A percentile compares a stretch with the other conserved stretches of the same genome.
These are phyloP conservation scores for Jasminum sambac DNA, from an alignment of 257 asterid species.

Conservation along the genomic window DNA sequence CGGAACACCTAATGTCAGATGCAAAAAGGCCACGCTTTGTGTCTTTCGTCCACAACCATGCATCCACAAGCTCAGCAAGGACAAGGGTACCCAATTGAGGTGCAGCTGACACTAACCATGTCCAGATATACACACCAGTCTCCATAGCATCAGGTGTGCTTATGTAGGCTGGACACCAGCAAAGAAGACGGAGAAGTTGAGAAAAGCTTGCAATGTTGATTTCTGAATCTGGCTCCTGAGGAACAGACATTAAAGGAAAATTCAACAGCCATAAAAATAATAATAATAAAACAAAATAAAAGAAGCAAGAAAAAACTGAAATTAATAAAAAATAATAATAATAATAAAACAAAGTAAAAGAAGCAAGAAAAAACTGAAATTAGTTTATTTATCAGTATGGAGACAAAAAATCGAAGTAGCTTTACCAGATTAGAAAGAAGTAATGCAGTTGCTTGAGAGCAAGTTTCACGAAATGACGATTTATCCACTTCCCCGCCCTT, in stretches of 20 bases:
- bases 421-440: slow-evolving; percentile 89
- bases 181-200: slow-evolving; percentile 95
- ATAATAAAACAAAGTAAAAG: too few species aligned
- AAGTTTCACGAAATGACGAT: slow-evolving; percentile 78
- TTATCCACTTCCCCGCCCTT: slow-evolving; percentile 89
- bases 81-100: slow-evolving; percentile 92
- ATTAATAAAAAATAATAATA: too few species aligned
- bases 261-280: background rate
- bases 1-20: slow-evolving; percentile 69
- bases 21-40: slow-evolving; percentile 99
- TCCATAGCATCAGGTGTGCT: slow-evolving; percentile 90
- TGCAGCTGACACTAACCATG: slow-evolving; percentile 99
- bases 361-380: slow-evolving; percentile 6
- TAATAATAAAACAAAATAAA: background rate
- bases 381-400: slow-evolving; percentile 7
- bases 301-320: slow-evolving; percentile 6
- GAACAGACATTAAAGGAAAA: slow-evolving; percentile 26
- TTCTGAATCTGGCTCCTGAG: slow-evolving; percentile 77
- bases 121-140: slow-evolving; percentile 96
- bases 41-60: slow-evolving; percentile 98
- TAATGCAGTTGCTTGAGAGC: slow-evolving; percentile 97
- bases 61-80: slow-evolving; percentile 97
- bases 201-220: slow-evolving; percentile 81
- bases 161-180: slow-evolving; percentile 99
- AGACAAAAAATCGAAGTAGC: slow-evolving; percentile 15